Evolutionary conservation across 257 asterid genomes (phyloP).

Genomic region (Primulina tabacum): DNA sequence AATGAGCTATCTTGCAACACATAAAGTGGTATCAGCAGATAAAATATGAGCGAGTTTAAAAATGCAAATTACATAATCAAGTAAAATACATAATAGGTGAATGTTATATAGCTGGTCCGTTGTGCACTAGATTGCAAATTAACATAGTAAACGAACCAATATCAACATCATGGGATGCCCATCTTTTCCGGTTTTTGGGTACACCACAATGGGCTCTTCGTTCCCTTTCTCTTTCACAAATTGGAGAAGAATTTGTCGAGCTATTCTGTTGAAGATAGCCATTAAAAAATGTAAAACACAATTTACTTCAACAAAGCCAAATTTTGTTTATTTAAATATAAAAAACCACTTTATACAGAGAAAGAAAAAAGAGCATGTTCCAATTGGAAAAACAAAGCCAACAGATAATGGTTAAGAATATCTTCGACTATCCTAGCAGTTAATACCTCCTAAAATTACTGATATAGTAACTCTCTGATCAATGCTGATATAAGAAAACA

Average conservation of each 20-base stretch:
- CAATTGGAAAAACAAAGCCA: neutral
- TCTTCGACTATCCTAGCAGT: neutral
- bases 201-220: slow-evolving; percentile 31
- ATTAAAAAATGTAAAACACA: slow-evolving; percentile 14
- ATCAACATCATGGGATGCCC: slow-evolving; percentile 49
- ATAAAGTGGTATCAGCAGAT: slow-evolving; percentile 4
- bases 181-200: slow-evolving; percentile 39
- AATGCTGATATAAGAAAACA: no score
- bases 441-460: neutral
- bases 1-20: slow-evolving; percentile 9
- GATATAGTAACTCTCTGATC: neutral
- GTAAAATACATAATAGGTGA: neutral
- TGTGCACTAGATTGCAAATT: neutral
- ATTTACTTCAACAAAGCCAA: slow-evolving; percentile 10
- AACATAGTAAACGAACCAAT: slow-evolving; percentile 52
- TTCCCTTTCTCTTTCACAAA: slow-evolving; percentile 38
- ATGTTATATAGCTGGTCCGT: slow-evolving; percentile 7
- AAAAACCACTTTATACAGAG: slow-evolving; percentile 9
- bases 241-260: slow-evolving; percentile 41
- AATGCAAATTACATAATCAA: neutral
- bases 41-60: neutral
- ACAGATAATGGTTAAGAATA: slow-evolving; percentile 8
- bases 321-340: neutral
- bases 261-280: slow-evolving; percentile 46
- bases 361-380: slow-evolving; percentile 11